These are phyloP conservation scores for Castanea sativa DNA, from an alignment of 306 rosid genomes.

Conservation along the genomic window DNA sequence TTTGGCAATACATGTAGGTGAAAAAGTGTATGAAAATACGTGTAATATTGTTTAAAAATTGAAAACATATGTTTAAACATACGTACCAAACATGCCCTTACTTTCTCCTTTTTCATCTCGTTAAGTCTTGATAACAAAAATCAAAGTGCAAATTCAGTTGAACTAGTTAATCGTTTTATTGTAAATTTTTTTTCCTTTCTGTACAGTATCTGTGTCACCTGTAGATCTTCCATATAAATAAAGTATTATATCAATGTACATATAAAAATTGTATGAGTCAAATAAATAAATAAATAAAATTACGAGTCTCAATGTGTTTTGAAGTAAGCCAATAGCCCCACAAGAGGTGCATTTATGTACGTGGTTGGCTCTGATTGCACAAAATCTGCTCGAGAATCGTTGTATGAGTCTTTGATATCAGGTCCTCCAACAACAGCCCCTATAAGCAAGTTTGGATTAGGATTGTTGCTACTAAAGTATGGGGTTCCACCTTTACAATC, in stretches of 20 bases:
- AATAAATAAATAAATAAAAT: not conserved
- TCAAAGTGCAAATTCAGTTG: too few species aligned
- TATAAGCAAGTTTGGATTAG: constrained; percentile 50
- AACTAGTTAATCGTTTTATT: too few species aligned
- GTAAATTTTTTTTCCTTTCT: not conserved
- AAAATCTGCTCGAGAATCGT: constrained; percentile 52
- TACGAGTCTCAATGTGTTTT: constrained; percentile 27
- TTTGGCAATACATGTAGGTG: too few species aligned
- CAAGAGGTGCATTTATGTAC: constrained; percentile 64
- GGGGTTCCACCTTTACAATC: constrained; percentile 38
- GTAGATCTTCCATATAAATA: too few species aligned
- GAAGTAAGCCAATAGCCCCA: constrained; percentile 57
- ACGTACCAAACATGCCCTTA: too few species aligned
- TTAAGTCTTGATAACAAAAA: too few species aligned
- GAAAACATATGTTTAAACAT: too few species aligned
- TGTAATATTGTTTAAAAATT: too few species aligned
- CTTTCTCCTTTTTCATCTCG: too few species aligned
- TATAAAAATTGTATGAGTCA: not conserved
- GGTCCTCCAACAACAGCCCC: constrained; percentile 70
- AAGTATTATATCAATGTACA: not conserved
- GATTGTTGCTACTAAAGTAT: constrained; percentile 29
- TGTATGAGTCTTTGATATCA: constrained; percentile 33
- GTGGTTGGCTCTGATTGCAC: constrained; percentile 56
- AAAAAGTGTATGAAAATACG: too few species aligned
- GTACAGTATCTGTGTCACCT: not conserved